Evolutionary conservation across 768 basidiomycete species (phyloP), one percentile per base, ranked within the genome.

Genomic region (Pisolithus marmoratus): DNA sequence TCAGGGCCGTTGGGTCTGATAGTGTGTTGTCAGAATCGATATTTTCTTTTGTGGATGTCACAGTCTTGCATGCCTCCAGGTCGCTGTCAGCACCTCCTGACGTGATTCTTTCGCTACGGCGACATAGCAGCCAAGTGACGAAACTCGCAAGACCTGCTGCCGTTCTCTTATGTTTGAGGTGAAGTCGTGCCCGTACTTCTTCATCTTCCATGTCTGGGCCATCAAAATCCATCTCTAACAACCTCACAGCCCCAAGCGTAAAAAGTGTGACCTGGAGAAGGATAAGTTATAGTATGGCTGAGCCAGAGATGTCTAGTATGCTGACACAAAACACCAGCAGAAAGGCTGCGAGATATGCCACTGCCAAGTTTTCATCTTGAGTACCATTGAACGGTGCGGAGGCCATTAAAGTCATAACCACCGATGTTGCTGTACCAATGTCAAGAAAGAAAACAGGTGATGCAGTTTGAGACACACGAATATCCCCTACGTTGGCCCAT

Each of bases 401-500:
- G 2, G 75, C 77, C 7, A 81, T 83, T 26, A 90, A 72, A 46
- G 81, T 81, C 71, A 84, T 70, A 12, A 84, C 67, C 2, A 90
- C 80, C 1, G 84, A 74, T 0, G 78, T 86, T 2, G 88, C 85
- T 87, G 38, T 22, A 57, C n/a, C 43, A 44, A 27, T 41, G 22
- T 41, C 47, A 2, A 42, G 51, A 15, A 42, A 14, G 20, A 12
- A 36, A 37, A 17, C 15, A 8, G 26, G 34, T 5, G 34, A 22
- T 12, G 2, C 19, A n/a, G 6, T 12, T 15, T 34, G 15, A 15
- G 38, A 69, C 82, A 61, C 59, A 87, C 85, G 83, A 29, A 89
- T 78, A 60, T 87, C 87, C 8, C 82, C 85, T 41, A 77, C 77
- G 58, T 88, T 89, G 8, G 73, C 77, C 80, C 81, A 89, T 3